phyloP scores from a whole-genome alignment of 805 yeast species.

The Starmerella stigmatis region DNA sequence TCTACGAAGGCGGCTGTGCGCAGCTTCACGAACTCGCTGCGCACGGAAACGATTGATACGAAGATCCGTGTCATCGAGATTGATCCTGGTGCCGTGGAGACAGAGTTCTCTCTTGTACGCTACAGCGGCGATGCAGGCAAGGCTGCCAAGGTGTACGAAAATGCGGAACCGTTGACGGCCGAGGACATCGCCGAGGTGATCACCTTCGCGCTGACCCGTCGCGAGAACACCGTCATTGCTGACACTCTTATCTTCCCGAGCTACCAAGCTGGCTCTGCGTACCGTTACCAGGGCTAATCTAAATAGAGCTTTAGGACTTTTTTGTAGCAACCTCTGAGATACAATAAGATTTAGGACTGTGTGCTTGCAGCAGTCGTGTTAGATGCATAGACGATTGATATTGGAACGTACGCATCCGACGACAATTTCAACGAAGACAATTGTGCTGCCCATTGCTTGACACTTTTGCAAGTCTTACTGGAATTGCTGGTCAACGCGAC shows the following conservation, averaged over 20 bases:
- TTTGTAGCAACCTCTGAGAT: too few species aligned
- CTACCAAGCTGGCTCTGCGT: constrained; percentile 72
- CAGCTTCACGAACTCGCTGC: constrained; percentile 47
- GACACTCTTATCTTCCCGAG: constrained; percentile 75
- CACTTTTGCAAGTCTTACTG: too few species aligned
- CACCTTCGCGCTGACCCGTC: constrained; percentile 55
- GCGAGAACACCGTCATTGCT: constrained; percentile 62
- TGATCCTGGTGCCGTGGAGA: constrained; percentile 72
- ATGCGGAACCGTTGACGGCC: constrained; percentile 59
- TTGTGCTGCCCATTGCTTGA: too few species aligned
- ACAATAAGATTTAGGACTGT: too few species aligned
- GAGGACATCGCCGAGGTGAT: constrained; percentile 68
- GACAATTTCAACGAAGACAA: too few species aligned
- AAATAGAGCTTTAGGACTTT: background rate
- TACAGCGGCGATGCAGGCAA: constrained; percentile 50
- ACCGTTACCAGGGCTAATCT: constrained; percentile 35
- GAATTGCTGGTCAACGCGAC: too few species aligned
- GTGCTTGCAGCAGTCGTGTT: too few species aligned
- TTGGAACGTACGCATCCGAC: too few species aligned
- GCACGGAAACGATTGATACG: constrained; percentile 67
- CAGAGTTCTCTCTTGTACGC: constrained; percentile 59
- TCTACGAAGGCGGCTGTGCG: constrained; percentile 55
- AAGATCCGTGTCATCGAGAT: constrained; percentile 61
- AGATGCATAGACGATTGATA: too few species aligned
- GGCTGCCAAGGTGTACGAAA: constrained; percentile 57